Evolutionary conservation across 768 basidiomycete species (phyloP), one percentile per base, ranked within the genome.

Genomic region (Mycena amicta): DNA sequence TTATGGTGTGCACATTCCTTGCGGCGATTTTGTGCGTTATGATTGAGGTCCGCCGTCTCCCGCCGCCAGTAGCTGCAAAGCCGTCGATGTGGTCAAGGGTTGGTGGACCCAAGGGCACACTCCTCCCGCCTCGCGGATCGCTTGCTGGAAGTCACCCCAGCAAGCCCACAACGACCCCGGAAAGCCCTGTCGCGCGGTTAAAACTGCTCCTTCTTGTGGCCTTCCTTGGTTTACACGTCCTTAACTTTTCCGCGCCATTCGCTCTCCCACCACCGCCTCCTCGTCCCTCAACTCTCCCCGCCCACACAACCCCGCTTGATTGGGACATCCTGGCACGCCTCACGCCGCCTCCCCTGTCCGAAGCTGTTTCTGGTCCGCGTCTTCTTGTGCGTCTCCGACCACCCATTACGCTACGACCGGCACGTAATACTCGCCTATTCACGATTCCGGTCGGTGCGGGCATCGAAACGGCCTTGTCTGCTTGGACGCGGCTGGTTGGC

Each of bases 221-320:
- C 3, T 99, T 99, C 83, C 80, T 96, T 62, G 87, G 87, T 0
- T 75, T 99, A 2, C 97, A 99, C 66, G 84, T 95, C 55, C 83
- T 98, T 61, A 98, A 98, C 78, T 84, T 98, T 57, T 90, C 89
- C 71, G 92, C 95, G 0, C 95, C 97, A 0, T 83, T 99, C 50
- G 89, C 95, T 0, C 85, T 65, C 71, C 84, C 56, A 29, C 56
- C n/a, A 31, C 57, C 12, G 25, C 5, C 15, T 50, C n/a, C 51
- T 23, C 58, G 12, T 39, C 26, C 67, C 23, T 49, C 47, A 4
- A 29, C 25, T 4, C 6, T 49, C n/a, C 22, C 47, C 13, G 26
- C 47, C 18, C 61, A 58, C 5, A 55, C 59, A 13, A 60, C 62
- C 4, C 59, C 56, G 1, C 53, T 60, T 20, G 62, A 60, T 41